These are phyloP conservation scores for Collybiopsis luxurians DNA, from an alignment of 768 basidiomycete species.

Conservation along the genomic window DNA sequence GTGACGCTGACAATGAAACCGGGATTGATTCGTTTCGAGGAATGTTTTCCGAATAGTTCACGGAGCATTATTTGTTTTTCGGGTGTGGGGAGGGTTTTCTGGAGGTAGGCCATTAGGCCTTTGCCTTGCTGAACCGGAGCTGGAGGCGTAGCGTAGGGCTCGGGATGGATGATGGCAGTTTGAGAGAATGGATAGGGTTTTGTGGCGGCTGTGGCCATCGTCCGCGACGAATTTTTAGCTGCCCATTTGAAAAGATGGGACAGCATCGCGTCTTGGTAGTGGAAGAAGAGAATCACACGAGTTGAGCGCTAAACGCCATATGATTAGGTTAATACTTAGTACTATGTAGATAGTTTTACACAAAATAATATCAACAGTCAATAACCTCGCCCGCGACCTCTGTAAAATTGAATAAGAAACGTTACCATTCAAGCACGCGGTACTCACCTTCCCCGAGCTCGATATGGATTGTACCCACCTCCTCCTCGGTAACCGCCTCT, in stretches of 20 bases:
- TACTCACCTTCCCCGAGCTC: conserved; percentile 33
- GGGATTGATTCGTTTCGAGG: conserved; percentile 65
- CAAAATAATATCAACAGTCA: conserved; percentile 22
- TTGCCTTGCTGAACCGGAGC: conserved; percentile 51
- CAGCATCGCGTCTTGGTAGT: conserved; percentile 25
- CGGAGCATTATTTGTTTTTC: conserved; percentile 68
- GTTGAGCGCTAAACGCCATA: too few species aligned
- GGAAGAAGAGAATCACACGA: background rate
- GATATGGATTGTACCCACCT: conserved; percentile 50
- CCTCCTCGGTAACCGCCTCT: conserved; percentile 52
- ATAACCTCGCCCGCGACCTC: conserved; percentile 77
- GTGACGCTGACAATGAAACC: conserved; percentile 87
- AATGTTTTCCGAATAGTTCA: conserved; percentile 69
- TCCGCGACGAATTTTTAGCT: conserved; percentile 21
- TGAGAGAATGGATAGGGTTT: conserved; percentile 74
- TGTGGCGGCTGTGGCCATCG: conserved; percentile 40
- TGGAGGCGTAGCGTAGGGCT: conserved; percentile 39
- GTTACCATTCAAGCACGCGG: background rate
- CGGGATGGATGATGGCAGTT: conserved; percentile 52
- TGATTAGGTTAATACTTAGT: conserved; percentile 1
- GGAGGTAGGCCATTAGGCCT: conserved; percentile 76
- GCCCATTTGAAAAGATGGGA: conserved; percentile 34
- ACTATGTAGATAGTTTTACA: background rate
- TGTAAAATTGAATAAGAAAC: conserved; percentile 20
- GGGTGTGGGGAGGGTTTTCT: conserved; percentile 58